Base-by-base conservation (phyloP, 306 rosid species). In the Fragaria nilgerrensis region DNA sequence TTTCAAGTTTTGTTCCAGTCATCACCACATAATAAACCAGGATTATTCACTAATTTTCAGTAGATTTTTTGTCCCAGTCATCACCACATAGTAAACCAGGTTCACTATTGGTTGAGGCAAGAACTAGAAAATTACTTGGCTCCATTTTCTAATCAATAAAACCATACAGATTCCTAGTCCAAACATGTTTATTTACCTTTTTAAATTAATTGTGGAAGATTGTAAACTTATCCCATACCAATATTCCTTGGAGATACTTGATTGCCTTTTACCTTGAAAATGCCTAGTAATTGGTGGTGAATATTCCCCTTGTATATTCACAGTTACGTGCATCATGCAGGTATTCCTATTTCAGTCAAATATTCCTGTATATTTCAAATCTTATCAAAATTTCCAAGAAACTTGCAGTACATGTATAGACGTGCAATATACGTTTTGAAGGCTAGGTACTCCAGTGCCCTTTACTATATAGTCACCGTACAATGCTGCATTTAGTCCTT, bases 231-330 rank as follows among this genome's bases (percentile, higher is more conserved):
- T 25, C 68, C 43, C 43, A 14, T 0, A 5, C 39, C 41, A 29
- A 62, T 62, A 29, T 63, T 32, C 68, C 43, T 25, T 59, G 36
- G 43, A 63, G 69, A 64, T 64, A 64, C 45, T 64, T 64, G 69
- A 36, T 64, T 32, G 22, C 44, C 69, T 11, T 17, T 45, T 25
- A 14, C 58, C 56, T 47, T 70, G 58, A 70, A 70, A 34, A 70
- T 70, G 5, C 62, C 45, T 70, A 70, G 75, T 16, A 48, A 59
- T 70, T 70, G 41, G 61, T 8, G 17, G 32, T 61, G 66, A 22
- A 61, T 25, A 25, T 10, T 59, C 36, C 7, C 14, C 27, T 22
- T 5, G 45, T 25, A 15, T 43, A 70, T 47, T 70, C 73, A n/a
- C 58, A 23, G 55, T 45, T 44, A 45, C 36, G 14, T 45, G 27